Base-by-base conservation (phyloP, 208 protist genomes). In the Crithidia brevicula region DNA sequence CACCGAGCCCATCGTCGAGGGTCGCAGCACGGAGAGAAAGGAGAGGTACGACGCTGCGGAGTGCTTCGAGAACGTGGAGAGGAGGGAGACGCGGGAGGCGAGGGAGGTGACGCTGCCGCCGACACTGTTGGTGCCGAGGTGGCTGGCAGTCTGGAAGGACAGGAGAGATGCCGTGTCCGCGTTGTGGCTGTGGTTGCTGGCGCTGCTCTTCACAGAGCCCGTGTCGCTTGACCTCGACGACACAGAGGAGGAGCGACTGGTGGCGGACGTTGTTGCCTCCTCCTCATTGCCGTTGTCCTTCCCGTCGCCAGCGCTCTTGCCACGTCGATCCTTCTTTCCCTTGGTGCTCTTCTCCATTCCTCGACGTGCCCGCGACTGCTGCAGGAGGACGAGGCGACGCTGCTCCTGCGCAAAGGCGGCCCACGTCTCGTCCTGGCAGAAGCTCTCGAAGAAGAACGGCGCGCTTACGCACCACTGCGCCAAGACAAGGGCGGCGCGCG, bases 11-110 rank as follows among this genome's bases (percentile, higher is more conserved):
- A 58, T 22, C 53, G 31, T 72, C 38, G 78, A 83, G 6, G 82
- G 82, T 34, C 77, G 71, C 38, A 96, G 77, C n/a, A 93, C 79
- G 0, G 92, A 94, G 28, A 96, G 33, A 67, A 96, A 96, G 25
- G 80, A 83, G 13, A 85, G 59, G 63, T 94, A 96, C 11, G 87
- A 86, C 13, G 86, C 79, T 4, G 84, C 73, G 23, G 89, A 95
- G 30, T 79, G 60, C 61, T 82, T 82, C 6, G 89, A 94, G 34
- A 94, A 71, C 22, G 82, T 89, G 7, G 92, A 95, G 23, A 96
- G 78, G n/a, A 93, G 73, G n/a, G 86, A 93, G 11, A 82, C 81
- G 3, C 91, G 87, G 27, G 84, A 92, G 25, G 71, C 77, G 25
- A 90, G 68, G 7, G 90, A 93, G 27, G 83, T 70, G 2, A 70